A percentile compares a stretch with the other conserved stretches of the same genome.
Conservation (phyloP, 2,329 filamentous ascomycete genomes). For the Aspergillus glaucus region DNA sequence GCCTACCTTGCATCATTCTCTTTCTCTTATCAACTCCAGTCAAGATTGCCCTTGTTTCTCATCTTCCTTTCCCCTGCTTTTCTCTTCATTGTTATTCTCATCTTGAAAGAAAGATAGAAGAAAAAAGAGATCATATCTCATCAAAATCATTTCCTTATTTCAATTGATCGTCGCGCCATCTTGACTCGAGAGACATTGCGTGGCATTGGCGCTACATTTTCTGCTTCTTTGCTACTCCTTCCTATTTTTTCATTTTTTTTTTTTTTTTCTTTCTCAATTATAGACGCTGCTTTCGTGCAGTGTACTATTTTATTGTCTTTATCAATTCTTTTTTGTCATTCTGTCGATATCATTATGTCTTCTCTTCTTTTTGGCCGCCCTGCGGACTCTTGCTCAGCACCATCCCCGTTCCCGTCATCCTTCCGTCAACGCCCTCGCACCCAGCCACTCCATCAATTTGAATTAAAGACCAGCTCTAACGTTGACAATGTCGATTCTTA, state of each 20-base stretch:
- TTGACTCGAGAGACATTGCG: constrained; percentile 9
- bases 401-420: constrained; percentile 15
- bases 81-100: constrained; percentile 8
- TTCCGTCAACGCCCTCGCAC: constrained; percentile 16
- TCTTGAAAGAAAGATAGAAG: no score
- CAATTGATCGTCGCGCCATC: constrained; percentile 9
- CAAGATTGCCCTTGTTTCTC: constrained; percentile 12
- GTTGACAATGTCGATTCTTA: constrained; percentile 33
- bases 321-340: constrained; percentile 8
- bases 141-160: no score
- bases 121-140: not conserved
- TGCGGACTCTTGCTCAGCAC: constrained; percentile 15
- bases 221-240: constrained; percentile 5
- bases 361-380: constrained; percentile 10
- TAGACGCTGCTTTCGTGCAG: not conserved
- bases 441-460: constrained; percentile 13
- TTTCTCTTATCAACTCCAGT: constrained; percentile 15
- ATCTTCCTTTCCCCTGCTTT: constrained; percentile 12
- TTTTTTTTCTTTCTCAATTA: constrained; percentile 7
- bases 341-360: constrained; percentile 1
- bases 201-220: constrained; percentile 2
- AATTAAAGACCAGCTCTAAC: constrained; percentile 25
- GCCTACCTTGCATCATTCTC: constrained; percentile 26
- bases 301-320: constrained; percentile 2
- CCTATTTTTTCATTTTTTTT: constrained; percentile 9